Evolutionary conservation across 495 filamentous ascomycete genomes (phyloP), one percentile per base, ranked within the genome.

Genomic region (Penicillium fimorum): DNA sequence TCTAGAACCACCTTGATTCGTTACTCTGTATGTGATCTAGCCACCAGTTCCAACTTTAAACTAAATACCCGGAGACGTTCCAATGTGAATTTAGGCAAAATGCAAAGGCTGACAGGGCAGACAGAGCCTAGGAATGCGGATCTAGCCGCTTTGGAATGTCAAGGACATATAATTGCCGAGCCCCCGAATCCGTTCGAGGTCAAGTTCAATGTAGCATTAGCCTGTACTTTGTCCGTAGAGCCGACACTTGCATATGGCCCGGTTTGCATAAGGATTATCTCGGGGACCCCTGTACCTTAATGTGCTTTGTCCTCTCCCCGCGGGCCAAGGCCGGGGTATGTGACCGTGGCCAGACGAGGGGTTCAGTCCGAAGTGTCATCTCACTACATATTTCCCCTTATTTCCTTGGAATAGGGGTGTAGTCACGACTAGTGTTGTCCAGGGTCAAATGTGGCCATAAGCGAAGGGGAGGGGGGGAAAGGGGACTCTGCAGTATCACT

Each of bases 11-110:
- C 35, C 13, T 37, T n/a, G 33, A 7, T 15, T 37, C 2, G 15
- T 35, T 13, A 35, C 33, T 8, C 13, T 37, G 7, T 7, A 37
- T n/a, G 15, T n/a, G 15, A n/a, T 7, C 33, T 37, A 35, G 0
- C 13, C 12, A 35, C 33, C 33, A 33, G 12, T 15, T 15, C n/a
- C 15, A 17, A 13, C 20, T 25, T 20, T 29, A 40, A 30, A 18
- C 10, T 17, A 51, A 51, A 32, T 52, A 52, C 9, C 49, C 41
- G 51, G 51, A 27, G 12, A 25, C 24, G 44, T 22, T 12, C 6
- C 11, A 17, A 15, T 11, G 15, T 18, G 29, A 8, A 49, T 56
- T 56, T 56, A 56, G 52, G 52, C 52, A 54, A 47, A 54, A 54
- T 46, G 1, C 38, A 35, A 41, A 32, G 33, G 29, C 9, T 12